Evolutionary conservation across 768 basidiomycete species (phyloP).

Genomic region (Pisolithus sp.): DNA sequence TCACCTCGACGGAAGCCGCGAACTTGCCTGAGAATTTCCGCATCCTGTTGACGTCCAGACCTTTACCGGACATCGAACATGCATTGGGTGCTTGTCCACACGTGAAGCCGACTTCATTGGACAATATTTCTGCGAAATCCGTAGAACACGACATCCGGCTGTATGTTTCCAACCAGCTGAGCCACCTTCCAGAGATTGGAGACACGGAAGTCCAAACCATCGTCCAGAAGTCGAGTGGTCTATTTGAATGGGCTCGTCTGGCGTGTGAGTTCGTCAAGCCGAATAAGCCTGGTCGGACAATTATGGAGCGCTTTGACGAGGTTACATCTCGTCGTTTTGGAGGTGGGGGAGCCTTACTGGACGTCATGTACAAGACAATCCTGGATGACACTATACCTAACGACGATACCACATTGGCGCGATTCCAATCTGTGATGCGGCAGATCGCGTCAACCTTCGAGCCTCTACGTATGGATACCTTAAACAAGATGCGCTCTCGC

Average conservation of each 20-base stretch:
- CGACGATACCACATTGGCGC: background rate
- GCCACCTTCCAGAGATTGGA: background rate
- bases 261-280: conserved; percentile 1
- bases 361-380: background rate
- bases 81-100: background rate
- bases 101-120: background rate
- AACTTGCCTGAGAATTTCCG: background rate
- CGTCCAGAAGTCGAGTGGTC: conserved; percentile 2
- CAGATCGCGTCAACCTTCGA: background rate
- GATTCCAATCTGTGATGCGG: background rate
- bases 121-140: background rate
- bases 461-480: background rate
- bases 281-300: background rate
- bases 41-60: background rate
- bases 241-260: background rate
- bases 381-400: background rate
- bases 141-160: background rate
- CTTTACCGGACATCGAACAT: background rate
- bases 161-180: background rate
- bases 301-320: background rate
- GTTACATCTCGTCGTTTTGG: background rate
- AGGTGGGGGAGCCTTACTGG: background rate
- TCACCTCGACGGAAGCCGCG: background rate
- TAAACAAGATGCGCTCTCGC: background rate
- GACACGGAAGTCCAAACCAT: conserved; percentile 1